Base-by-base conservation (phyloP, 345 rosid genomes). In the Eucalyptus erythrocorys region DNA sequence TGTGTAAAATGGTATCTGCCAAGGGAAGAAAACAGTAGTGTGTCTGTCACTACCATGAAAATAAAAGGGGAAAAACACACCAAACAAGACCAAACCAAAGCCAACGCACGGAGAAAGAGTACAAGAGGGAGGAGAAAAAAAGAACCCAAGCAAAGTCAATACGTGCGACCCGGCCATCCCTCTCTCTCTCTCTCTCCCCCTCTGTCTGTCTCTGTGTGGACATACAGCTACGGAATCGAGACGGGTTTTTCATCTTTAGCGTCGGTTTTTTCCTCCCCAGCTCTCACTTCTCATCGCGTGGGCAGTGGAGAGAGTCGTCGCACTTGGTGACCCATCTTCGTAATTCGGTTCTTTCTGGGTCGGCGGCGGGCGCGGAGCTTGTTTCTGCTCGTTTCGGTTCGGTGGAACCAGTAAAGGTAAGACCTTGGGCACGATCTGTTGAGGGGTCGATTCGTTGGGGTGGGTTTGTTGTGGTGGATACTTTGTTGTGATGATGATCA, bases 381-480 rank as follows among this genome's bases (percentile, higher is more conserved):
- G 84, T 76, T 40, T 3, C 27, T 43, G 84, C 8, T 76, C 47
- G 84, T 40, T 76, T 10, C 43, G 84, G 84, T 37, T 76, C 84
- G 84, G 84, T 40, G 84, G 47, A 40, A 43, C 42, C 47, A 24
- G 84, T 76, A 19, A 76, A 76, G 84, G 84, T 76, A 40, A 40
- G 15, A 22, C 30, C 84, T 76, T 76, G 84, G 30, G 84, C 32
- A 40, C 84, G 47, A 40, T 49, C 42, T 66, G 61, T 55, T 48
- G 45, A 50, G 21, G 76, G 48, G 87, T 89, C 49, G 89, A 86
- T 92, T 88, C 86, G 86, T 87, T 42, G 84, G 53, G 68, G 88
- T 79, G 24, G 86, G 32, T 82, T 85, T 47, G 47, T 88, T 90
- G 45, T 84, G 34, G 71, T 51, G 85, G 22, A n/a, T 16, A 32